Conservation (phyloP, 805 yeast genomes). For the Monosporozyma unispora region DNA sequence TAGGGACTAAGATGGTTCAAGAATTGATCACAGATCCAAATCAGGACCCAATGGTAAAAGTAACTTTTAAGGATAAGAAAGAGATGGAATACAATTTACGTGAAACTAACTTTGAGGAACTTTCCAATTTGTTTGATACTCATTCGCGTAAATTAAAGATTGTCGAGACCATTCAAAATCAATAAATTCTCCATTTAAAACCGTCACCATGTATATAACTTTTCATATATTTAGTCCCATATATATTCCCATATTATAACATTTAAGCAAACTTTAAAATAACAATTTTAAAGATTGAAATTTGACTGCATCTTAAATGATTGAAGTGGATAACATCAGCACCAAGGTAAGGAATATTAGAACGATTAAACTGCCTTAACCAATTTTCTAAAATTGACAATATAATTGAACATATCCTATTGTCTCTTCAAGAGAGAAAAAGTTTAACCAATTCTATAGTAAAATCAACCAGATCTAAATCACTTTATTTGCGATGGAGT, state of each 20-base stretch:
- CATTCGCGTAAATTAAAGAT: constrained; percentile 74
- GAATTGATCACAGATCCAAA: constrained; percentile 46
- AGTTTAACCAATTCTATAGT: not conserved
- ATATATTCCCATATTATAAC: not conserved
- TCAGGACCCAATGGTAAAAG: constrained; percentile 62
- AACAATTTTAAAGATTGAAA: not conserved
- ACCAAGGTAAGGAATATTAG: too few relatives aligned
- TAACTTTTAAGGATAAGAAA: constrained; percentile 74
- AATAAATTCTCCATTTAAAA: not conserved
- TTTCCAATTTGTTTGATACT: constrained; percentile 60
- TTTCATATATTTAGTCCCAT: not conserved
- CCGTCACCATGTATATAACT: not conserved
- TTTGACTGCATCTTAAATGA: not conserved
- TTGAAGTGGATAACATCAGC: not conserved
- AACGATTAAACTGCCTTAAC: too few relatives aligned
- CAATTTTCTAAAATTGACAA: too few relatives aligned
- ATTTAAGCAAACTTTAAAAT: not conserved
- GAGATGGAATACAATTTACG: constrained; percentile 53
- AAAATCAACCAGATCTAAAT: not conserved
- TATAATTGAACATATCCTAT: too few relatives aligned
- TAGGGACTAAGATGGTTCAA: constrained; percentile 49
- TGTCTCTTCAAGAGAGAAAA: not conserved
- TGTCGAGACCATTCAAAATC: constrained; percentile 56
- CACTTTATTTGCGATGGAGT: constrained; percentile 19
- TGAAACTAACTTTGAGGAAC: constrained; percentile 43